A percentile compares a stretch with the other conserved stretches of the same genome.
Conservation (phyloP, 1,284 basidiomycete species). For the Vanrija sp. region DNA sequence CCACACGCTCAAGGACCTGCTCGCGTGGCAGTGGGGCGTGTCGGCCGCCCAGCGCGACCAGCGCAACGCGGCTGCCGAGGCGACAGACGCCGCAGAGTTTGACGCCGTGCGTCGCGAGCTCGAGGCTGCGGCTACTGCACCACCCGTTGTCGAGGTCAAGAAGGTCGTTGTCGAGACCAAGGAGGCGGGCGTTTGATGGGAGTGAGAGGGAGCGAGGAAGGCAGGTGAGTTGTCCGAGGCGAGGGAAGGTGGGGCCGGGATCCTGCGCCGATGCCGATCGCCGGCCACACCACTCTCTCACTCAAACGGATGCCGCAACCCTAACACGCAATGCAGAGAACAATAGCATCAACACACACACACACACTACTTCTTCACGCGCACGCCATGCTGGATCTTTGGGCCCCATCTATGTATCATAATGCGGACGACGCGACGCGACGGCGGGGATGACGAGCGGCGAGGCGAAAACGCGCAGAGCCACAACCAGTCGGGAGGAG, state of each 20-base stretch:
- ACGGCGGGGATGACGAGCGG: neutral
- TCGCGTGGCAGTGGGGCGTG: conserved; percentile 64
- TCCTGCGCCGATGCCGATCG: too few species aligned
- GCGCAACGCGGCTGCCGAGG: conserved; percentile 16
- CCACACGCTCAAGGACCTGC: conserved; percentile 60
- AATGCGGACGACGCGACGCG: too few species aligned
- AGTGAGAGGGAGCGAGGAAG: too few species aligned
- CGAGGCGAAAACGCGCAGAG: neutral
- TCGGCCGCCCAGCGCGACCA: conserved; percentile 23
- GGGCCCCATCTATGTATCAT: conserved; percentile 19
- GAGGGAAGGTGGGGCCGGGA: too few species aligned
- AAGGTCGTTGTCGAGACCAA: too few species aligned
- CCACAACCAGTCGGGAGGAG: too few species aligned
- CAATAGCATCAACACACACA: neutral
- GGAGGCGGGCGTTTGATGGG: too few species aligned
- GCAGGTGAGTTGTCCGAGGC: neutral
- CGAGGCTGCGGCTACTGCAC: conserved; percentile 13
- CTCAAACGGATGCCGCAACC: too few species aligned
- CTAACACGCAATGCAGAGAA: too few species aligned
- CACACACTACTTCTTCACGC: conserved; percentile 2
- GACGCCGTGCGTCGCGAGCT: conserved; percentile 42
- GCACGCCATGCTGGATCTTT: conserved; percentile 11
- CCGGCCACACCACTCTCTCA: too few species aligned
- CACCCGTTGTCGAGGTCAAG: neutral
- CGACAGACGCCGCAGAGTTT: conserved; percentile 29